These are phyloP conservation scores for Neonectria coccinea DNA, from an alignment of 2,329 filamentous ascomycete genomes.

Conservation along the genomic window DNA sequence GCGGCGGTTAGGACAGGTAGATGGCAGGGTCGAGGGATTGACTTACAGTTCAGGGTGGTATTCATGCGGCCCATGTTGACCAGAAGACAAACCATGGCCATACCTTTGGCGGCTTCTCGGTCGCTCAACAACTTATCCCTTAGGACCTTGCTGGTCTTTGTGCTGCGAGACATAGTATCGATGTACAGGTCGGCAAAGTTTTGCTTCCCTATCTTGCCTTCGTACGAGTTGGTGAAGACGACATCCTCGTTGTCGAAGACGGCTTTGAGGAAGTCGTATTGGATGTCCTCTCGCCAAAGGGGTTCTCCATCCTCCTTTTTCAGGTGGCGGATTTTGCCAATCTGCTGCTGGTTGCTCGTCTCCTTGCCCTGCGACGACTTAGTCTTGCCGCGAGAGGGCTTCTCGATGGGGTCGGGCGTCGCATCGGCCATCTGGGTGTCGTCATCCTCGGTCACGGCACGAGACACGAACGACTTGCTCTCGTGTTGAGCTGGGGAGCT, in stretches of 20 bases:
- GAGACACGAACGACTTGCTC: conserved; percentile 61
- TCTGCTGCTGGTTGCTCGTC: conserved; percentile 52
- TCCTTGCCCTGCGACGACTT: conserved; percentile 52
- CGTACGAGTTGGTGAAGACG: conserved; percentile 94
- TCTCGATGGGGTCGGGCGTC: conserved; percentile 59
- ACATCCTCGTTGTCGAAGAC: conserved; percentile 80
- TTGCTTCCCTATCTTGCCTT: conserved; percentile 69
- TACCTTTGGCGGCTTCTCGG: conserved; percentile 90
- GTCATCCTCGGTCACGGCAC: conserved; percentile 60
- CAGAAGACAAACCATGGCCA: conserved; percentile 98
- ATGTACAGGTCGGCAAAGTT: conserved; percentile 97
- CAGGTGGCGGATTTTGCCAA: conserved; percentile 82
- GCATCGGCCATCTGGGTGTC: conserved; percentile 57
- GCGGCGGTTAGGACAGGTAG: conserved; percentile 38
- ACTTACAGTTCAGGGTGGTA: conserved; percentile 93
- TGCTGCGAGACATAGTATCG: conserved; percentile 97
- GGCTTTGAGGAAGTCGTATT: conserved; percentile 84
- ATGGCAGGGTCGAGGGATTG: conserved; percentile 3
- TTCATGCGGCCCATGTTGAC: conserved; percentile 99
- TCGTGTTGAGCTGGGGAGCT: conserved; percentile 60
- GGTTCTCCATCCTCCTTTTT: conserved; percentile 92
- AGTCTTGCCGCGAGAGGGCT: conserved; percentile 51
- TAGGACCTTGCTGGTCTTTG: conserved; percentile 98
- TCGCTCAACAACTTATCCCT: conserved; percentile 96
- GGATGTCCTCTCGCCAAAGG: conserved; percentile 87